Evolutionary conservation across 2,329 filamentous ascomycete genomes (phyloP).

Genomic region (Verticillium dahliae): DNA sequence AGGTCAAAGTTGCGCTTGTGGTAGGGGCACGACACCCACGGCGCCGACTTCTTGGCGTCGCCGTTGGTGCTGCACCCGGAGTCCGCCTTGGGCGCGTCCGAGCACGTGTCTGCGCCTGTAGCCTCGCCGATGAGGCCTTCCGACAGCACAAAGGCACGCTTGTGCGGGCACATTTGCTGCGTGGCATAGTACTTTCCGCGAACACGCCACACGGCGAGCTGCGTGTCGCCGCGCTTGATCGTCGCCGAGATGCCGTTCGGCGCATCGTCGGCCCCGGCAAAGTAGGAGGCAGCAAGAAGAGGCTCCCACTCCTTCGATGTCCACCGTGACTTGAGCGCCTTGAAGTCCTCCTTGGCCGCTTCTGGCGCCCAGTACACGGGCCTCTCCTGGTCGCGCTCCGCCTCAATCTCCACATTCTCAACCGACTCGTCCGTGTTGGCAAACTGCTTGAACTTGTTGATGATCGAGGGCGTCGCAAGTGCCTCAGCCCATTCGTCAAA

Average conservation of each 20-base stretch:
- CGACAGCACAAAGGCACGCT: constrained; percentile 80
- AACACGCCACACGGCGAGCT: constrained; percentile 81
- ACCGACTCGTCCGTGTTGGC: constrained; percentile 70
- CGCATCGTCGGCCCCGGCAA: constrained; percentile 54
- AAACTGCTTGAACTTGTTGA: constrained; percentile 73
- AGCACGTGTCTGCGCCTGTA: constrained; percentile 14
- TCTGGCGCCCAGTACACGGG: constrained; percentile 75
- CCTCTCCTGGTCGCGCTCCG: constrained; percentile 65
- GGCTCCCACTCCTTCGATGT: constrained; percentile 69
- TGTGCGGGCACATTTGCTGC: constrained; percentile 94
- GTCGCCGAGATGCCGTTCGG: constrained; percentile 70
- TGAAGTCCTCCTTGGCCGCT: constrained; percentile 62
- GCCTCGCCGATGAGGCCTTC: constrained; percentile 74
- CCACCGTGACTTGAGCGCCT: constrained; percentile 57
- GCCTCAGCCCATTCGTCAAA: constrained; percentile 92
- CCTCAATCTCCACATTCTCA: constrained; percentile 62
- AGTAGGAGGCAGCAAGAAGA: constrained; percentile 63
- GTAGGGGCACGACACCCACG: constrained; percentile 83
- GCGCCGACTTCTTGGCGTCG: constrained; percentile 25
- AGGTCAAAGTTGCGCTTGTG: constrained; percentile 90
- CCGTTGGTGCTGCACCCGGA: constrained; percentile 17
- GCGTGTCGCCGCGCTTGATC: constrained; percentile 81
- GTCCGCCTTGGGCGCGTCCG: constrained; percentile 27
- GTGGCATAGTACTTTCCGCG: constrained; percentile 75
- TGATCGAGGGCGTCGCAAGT: constrained; percentile 60